phyloP scores from a whole-genome alignment of 108 stramenopile genomes.

The Nannochloropsis gaditana region DNA sequence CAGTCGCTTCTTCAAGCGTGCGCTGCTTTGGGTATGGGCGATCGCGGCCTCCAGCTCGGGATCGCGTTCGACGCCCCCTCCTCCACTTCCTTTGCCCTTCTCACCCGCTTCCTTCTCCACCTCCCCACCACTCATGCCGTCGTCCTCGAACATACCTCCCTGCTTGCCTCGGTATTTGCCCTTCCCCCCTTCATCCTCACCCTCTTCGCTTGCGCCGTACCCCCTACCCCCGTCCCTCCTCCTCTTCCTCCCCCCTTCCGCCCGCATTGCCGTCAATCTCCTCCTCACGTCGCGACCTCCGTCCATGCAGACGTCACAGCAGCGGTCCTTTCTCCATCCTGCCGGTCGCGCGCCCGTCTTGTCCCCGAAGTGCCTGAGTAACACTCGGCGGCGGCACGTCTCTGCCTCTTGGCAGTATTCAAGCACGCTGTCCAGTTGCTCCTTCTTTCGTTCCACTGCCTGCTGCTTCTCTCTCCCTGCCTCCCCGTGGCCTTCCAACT shows the following conservation, averaged over 20 bases:
- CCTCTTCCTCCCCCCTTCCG: background rate
- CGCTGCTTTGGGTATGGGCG: background rate
- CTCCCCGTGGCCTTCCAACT: background rate
- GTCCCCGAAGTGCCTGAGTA: constrained; percentile 32
- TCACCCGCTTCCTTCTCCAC: background rate
- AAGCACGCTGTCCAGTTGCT: constrained; percentile 3
- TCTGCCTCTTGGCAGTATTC: constrained; percentile 18
- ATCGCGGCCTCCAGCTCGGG: background rate
- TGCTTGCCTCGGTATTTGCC: background rate
- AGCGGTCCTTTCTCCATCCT: background rate
- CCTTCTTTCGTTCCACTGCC: background rate
- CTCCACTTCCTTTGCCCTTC: background rate
- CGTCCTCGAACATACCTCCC: background rate
- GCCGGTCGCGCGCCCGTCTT: too few species aligned
- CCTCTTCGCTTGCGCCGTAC: background rate
- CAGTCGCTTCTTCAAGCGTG: background rate
- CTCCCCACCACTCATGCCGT: background rate
- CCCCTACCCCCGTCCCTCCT: background rate
- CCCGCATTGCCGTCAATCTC: background rate
- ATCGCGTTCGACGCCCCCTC: background rate
- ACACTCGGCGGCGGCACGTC: constrained; percentile 20
- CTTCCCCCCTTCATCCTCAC: background rate
- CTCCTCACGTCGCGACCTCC: background rate
- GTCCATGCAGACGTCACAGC: constrained; percentile 7
- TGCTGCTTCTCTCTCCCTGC: background rate